Evolutionary conservation across 345 rosid species (phyloP), one percentile per base, ranked within the genome.

Genomic region (Xanthoceras sorbifolium): DNA sequence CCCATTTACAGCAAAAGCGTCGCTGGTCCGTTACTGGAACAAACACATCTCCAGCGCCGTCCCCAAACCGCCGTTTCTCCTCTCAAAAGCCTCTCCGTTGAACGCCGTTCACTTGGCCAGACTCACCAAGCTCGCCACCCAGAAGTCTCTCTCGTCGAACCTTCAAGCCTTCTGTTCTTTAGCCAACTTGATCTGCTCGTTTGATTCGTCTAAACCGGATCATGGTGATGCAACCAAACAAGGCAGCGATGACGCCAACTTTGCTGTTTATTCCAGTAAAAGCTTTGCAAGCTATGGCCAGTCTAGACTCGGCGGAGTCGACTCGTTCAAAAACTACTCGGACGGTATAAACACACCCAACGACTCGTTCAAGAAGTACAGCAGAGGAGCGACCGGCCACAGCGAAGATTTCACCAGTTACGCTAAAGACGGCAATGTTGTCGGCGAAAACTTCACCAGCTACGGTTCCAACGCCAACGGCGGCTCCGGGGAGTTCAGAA

Each of bases 1-100:
- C 83, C 98, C 98, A 5, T 88, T 93, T 60, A 87, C 95, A 4
- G 88, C 97, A 0, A 91, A 60, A 82, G 97, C 99, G 0, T 85
- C 90, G 40, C 74, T 90, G 76, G 48, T 90, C 55, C 98, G 99
- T 11, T 92, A 96, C 86, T 96, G 98, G 98, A 89, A 87, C 87
- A 81, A 80, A 46, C 94, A 84, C 54, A 85, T 96, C 81, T 78
- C 76, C 29, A 75, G 28, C 80, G 28, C 66, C 52, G 74, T 82
- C 17, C 85, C 90, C 0, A 85, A 82, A 59, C 87, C 97, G 4
- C 29, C 73, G 9, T 91, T 93, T 76, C 83, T 96, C 65, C 78
- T 91, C 83, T 91, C 97, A 17, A 96, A 92, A 69, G 93, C 89
- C 1, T 96, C 99, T 1, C 99, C 97, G 0, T 12, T 93, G 44